phyloP scores from a whole-genome alignment of 2,329 filamentous ascomycete genomes.

The Emmonsiellopsis sp. region DNA sequence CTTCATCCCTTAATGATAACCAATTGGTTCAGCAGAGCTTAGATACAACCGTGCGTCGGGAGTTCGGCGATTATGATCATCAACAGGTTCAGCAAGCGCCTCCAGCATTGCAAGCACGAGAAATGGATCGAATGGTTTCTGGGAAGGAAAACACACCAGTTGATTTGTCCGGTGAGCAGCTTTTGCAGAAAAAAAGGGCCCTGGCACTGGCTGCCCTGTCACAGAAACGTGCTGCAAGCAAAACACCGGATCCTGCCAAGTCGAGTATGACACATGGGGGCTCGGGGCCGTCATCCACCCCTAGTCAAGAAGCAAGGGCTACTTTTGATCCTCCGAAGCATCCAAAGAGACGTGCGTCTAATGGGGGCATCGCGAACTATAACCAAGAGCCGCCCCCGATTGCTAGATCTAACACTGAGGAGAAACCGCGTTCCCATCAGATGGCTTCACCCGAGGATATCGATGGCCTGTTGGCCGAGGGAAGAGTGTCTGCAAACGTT shows the following conservation, averaged over 20 bases:
- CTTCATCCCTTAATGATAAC: not conserved
- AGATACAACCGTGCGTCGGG: too few species aligned
- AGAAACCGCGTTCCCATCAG: not conserved
- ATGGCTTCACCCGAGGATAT: conserved; percentile 10
- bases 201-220: conserved; percentile 3
- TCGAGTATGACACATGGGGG: not conserved
- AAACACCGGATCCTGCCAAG: not conserved
- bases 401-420: not conserved
- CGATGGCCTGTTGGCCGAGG: conserved; percentile 13
- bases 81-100: not conserved
- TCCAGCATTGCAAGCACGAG: not conserved
- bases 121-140: not conserved
- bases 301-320: not conserved
- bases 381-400: not conserved
- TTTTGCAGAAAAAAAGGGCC: conserved; percentile 3
- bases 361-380: not conserved
- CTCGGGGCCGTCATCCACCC: not conserved
- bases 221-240: conserved; percentile 3
- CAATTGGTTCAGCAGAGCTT: too few species aligned
- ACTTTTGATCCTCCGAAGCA: not conserved
- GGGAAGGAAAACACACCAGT: not conserved
- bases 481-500: conserved; percentile 9
- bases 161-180: not conserved
- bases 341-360: not conserved
- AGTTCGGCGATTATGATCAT: not conserved